phyloP scores from a whole-genome alignment of 306 rosid species.

The Trifolium subterraneum region DNA sequence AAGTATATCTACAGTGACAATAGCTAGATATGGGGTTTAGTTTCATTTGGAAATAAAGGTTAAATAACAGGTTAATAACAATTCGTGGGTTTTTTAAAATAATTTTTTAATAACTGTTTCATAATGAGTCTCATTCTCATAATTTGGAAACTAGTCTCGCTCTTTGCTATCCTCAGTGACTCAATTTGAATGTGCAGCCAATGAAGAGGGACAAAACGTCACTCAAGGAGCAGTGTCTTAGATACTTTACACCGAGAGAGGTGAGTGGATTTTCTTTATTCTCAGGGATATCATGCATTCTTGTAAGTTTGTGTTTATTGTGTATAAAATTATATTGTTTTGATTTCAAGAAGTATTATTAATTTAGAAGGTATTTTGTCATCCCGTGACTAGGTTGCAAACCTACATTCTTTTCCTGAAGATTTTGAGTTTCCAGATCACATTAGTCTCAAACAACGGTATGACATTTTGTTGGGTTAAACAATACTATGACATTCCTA shows the following conservation, averaged over 20 bases:
- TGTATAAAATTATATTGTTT: conserved; percentile 15
- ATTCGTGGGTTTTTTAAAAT: not conserved
- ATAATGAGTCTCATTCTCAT: not conserved
- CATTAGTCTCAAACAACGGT: conserved; percentile 87
- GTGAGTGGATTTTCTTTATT: conserved; percentile 52
- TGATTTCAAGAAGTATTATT: conserved; percentile 38
- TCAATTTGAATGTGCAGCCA: conserved; percentile 59
- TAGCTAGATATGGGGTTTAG: not conserved
- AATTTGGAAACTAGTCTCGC: not conserved
- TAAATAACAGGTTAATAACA: not conserved
- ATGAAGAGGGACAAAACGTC: conserved; percentile 71
- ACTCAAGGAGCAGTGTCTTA: conserved; percentile 73
- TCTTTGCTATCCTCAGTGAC: conserved; percentile 25
- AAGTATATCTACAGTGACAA: not conserved
- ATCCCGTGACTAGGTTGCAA: conserved; percentile 68
- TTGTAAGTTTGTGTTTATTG: not conserved
- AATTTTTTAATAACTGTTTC: not conserved
- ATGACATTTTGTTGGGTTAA: conserved; percentile 20
- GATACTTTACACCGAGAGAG: conserved; percentile 93
- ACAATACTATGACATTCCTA: not conserved
- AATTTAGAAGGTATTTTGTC: conserved; percentile 24
- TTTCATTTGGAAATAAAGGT: not conserved
- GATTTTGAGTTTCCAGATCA: conserved; percentile 80
- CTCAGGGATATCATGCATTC: conserved; percentile 23
- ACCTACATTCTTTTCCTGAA: conserved; percentile 84